Conservation (phyloP, 257 asterid genomes). For the Forsythia viridissima region DNA sequence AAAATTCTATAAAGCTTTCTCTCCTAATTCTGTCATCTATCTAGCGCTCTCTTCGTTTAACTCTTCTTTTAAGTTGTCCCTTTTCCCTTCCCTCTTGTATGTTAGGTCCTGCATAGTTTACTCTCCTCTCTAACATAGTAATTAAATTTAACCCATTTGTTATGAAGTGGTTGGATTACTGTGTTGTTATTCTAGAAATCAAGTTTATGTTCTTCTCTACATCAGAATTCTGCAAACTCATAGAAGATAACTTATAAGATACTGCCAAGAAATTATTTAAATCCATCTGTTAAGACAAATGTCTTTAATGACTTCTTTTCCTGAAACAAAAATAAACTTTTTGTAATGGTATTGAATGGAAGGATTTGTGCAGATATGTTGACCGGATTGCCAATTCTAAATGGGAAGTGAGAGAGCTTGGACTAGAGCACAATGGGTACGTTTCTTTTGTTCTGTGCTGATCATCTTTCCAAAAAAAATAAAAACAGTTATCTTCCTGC, state of each 20-base stretch:
- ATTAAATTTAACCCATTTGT: neutral
- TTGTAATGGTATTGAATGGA: conserved; percentile 26
- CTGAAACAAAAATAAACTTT: neutral
- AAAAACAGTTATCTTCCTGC: neutral
- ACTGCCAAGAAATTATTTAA: conserved; percentile 2
- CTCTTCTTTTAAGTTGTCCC: neutral
- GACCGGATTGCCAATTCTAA: conserved; percentile 88
- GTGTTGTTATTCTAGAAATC: conserved; percentile 1
- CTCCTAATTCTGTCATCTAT: neutral
- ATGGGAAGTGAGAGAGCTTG: conserved; percentile 99
- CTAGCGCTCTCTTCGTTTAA: neutral
- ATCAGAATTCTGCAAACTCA: neutral
- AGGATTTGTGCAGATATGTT: conserved; percentile 73
- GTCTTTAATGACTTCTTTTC: conserved; percentile 8
- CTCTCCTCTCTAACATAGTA: neutral
- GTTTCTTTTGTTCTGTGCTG: conserved; percentile 17
- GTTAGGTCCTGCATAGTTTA: neutral
- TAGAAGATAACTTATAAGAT: neutral
- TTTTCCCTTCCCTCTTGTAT: neutral
- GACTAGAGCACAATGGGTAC: conserved; percentile 97
- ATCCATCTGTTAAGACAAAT: conserved; percentile 4
- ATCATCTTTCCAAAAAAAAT: neutral
- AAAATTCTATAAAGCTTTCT: neutral
- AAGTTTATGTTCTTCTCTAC: conserved; percentile 2
- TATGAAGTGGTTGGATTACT: neutral